phyloP scores from a whole-genome alignment of 2,329 filamentous ascomycete species.

The Fusarium coffeatum region DNA sequence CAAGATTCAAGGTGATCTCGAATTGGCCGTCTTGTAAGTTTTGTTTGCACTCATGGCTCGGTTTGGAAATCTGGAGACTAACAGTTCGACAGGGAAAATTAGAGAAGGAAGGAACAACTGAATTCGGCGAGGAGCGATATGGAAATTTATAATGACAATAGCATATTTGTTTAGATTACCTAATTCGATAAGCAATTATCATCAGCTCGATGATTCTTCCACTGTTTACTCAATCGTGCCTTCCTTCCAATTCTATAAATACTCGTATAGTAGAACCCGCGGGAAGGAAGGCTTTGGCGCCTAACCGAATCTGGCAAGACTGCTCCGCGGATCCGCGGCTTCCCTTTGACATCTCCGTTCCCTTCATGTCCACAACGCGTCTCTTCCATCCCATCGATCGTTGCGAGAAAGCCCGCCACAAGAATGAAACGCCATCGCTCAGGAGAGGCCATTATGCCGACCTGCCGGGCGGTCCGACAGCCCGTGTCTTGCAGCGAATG shows the following conservation, averaged over 20 bases:
- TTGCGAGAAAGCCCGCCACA: not conserved
- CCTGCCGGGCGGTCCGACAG: not conserved
- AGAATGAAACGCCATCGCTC: not conserved
- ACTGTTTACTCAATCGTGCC: too few relatives aligned
- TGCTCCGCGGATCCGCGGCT: conserved; percentile 11
- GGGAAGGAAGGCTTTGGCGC: not conserved
- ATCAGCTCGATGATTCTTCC: too few relatives aligned
- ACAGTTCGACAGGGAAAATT: not conserved
- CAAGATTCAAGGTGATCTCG: conserved; percentile 28
- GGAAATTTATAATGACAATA: not conserved
- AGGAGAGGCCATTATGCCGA: not conserved
- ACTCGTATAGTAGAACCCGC: too few relatives aligned
- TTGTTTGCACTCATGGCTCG: too few relatives aligned
- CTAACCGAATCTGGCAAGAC: not conserved
- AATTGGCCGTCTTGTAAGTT: conserved; percentile 22
- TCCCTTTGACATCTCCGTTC: not conserved
- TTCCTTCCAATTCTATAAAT: too few relatives aligned
- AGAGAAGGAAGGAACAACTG: not conserved
- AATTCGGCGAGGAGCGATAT: not conserved
- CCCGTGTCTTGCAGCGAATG: conserved; percentile 3
- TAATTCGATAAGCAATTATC: too few relatives aligned
- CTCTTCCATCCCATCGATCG: not conserved
- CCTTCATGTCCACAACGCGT: not conserved
- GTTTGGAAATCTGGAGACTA: not conserved
- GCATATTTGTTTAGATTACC: not conserved